phyloP scores from a whole-genome alignment of 257 asterid species.

The Capsicum rhomboideum region DNA sequence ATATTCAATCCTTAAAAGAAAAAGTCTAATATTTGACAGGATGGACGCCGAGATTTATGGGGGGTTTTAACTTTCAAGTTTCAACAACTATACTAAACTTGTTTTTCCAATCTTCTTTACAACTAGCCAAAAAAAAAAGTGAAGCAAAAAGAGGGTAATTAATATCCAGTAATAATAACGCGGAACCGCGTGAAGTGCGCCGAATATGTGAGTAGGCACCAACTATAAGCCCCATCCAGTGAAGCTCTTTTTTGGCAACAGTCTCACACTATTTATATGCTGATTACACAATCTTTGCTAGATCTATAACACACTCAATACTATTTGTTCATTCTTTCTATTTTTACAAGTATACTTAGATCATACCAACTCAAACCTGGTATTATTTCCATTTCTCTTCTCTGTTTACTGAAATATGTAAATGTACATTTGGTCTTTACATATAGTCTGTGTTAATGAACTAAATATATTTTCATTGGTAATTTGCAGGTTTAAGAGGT shows the following conservation, averaged over 20 bases:
- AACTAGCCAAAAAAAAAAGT: not conserved
- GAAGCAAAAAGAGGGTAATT: not conserved
- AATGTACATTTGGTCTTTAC: not conserved
- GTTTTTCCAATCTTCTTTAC: not conserved
- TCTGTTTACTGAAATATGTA: not conserved
- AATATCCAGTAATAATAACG: slow-evolving; percentile 27
- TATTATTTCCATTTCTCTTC: slow-evolving; percentile 12
- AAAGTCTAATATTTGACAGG: not conserved
- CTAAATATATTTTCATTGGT: slow-evolving; percentile 1
- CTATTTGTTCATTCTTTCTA: slow-evolving; percentile 16
- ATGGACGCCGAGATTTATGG: not conserved
- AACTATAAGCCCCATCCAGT: not conserved
- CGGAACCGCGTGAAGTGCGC: slow-evolving; percentile 56
- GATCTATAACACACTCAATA: not conserved
- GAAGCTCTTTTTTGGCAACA: not conserved
- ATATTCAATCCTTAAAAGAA: too few relatives aligned
- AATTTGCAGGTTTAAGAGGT: slow-evolving; percentile 33
- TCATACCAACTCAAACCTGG: slow-evolving; percentile 23
- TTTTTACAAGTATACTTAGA: not conserved
- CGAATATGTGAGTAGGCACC: slow-evolving; percentile 26
- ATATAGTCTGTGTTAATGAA: not conserved
- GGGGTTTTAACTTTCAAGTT: not conserved
- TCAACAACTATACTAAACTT: too few relatives aligned
- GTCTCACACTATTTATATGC: not conserved
- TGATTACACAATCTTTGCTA: not conserved